Conservation (phyloP, 495 filamentous ascomycete genomes). For the Penicillium goetzii region DNA sequence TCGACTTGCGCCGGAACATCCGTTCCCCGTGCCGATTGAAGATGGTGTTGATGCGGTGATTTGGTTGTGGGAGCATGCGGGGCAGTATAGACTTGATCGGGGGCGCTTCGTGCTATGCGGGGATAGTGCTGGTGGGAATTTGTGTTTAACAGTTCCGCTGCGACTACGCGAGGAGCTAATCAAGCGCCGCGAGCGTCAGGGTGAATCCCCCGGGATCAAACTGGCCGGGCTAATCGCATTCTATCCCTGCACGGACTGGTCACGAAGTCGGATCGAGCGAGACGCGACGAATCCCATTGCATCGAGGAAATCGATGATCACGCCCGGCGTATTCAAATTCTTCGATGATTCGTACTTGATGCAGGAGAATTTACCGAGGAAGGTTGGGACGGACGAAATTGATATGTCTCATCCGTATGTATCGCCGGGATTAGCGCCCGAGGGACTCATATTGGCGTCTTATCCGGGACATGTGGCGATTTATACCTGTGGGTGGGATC, state of each 20-base stretch:
- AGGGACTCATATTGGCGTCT: constrained; percentile 15
- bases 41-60: constrained; percentile 62
- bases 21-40: constrained; percentile 57
- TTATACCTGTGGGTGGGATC: constrained; percentile 36
- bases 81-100: constrained; percentile 52
- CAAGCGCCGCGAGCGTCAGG: constrained; percentile 16
- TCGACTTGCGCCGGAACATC: constrained; percentile 42
- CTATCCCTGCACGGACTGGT: constrained; percentile 78
- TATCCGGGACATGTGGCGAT: constrained; percentile 25
- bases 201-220: constrained; percentile 28
- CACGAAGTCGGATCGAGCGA: constrained; percentile 58
- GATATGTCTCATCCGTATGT: constrained; percentile 31
- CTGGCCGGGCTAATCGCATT: constrained; percentile 60
- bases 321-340: constrained; percentile 17
- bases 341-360: constrained; percentile 30
- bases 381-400: constrained; percentile 11
- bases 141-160: constrained; percentile 70
- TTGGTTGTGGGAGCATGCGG: constrained; percentile 57
- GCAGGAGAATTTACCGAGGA: constrained; percentile 16
- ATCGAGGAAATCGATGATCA: constrained; percentile 19
- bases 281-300: constrained; percentile 28
- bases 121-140: constrained; percentile 76
- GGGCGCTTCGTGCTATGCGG: constrained; percentile 66
- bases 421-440: constrained; percentile 25
- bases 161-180: constrained; percentile 47